Evolutionary conservation across 1,284 basidiomycete species (phyloP), one percentile per base, ranked within the genome.

Genomic region (Leccinum laetum): DNA sequence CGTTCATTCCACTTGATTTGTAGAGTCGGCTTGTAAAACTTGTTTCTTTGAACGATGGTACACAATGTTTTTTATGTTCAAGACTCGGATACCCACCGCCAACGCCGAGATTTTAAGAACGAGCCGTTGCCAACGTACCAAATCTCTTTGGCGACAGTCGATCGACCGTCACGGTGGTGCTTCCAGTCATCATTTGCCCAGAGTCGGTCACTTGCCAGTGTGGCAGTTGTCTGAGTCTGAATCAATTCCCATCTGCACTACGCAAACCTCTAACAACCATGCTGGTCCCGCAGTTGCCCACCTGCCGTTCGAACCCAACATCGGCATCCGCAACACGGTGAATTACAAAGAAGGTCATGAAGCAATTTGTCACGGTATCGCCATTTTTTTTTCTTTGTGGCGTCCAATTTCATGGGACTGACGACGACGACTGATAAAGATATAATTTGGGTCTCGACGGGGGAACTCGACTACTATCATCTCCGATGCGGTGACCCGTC

Each of bases 301-400:
- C 65, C 85, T 96, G 57, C 94, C 95, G 3, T 99, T 96, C 76
- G 92, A 96, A 66, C 89, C 97, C 35, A 99, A 99, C 75, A 98
- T 99, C 67, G 98, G 99, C 77, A 99, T 99, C 64, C 83, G 97
- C 65, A 97, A 99, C 77, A 99, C 97, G 10, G 90, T 99, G 60
- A 94, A 99, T 78, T 99, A 99, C 79, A 88, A 92, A 69, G 92
- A 44, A 99, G 79, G 96, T 99, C 72, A 99, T 99, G 98, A 96
- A 98, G 86, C 96, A 99, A 94, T 96, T 83, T 41, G 41, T 41
- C 41, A 41, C 41, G 83, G 93, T 90, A 61, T 57, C 69, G 57
- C 66, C 58, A 68, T 72, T 66, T 69, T 67, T 62, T 41, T 41
- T 16, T 66, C 65, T 39, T 64, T 26, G 62, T 32, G 55, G 18